Evolutionary conservation across 768 basidiomycete genomes (phyloP).

Genomic region (Termitomyces titanicus): DNA sequence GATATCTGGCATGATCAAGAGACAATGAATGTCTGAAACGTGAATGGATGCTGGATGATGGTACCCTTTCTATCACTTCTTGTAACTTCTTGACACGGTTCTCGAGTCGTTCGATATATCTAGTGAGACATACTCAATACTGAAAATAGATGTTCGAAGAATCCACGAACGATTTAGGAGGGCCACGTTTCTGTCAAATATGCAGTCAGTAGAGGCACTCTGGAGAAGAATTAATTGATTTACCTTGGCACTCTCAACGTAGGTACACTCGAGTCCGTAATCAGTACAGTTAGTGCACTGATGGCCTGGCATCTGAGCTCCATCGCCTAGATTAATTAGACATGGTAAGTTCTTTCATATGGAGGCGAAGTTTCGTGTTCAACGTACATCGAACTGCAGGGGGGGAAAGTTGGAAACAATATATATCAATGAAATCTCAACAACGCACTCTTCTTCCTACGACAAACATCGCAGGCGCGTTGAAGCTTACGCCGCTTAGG

Average conservation of each 20-base stretch:
- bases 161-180: constrained; percentile 50
- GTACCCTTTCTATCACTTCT: constrained; percentile 41
- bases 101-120: constrained; percentile 59
- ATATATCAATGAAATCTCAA: not conserved
- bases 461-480: constrained; percentile 79
- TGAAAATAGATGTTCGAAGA: not conserved
- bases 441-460: constrained; percentile 74
- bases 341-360: not conserved
- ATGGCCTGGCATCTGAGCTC: constrained; percentile 60
- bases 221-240: constrained; percentile 6
- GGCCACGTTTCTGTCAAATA: constrained; percentile 45
- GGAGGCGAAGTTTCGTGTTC: not conserved
- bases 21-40: not conserved
- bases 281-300: constrained; percentile 67
- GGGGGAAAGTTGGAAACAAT: constrained; percentile 1
- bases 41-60: not conserved
- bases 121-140: constrained; percentile 11
- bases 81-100: constrained; percentile 57
- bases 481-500: constrained; percentile 58
- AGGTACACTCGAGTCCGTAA: constrained; percentile 62
- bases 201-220: not conserved
- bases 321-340: constrained; percentile 48
- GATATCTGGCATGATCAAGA: constrained; percentile 43
- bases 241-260: constrained; percentile 69
- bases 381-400: constrained; percentile 57